phyloP scores from a whole-genome alignment of 768 basidiomycete species.

The Agaricus subrufescens region DNA sequence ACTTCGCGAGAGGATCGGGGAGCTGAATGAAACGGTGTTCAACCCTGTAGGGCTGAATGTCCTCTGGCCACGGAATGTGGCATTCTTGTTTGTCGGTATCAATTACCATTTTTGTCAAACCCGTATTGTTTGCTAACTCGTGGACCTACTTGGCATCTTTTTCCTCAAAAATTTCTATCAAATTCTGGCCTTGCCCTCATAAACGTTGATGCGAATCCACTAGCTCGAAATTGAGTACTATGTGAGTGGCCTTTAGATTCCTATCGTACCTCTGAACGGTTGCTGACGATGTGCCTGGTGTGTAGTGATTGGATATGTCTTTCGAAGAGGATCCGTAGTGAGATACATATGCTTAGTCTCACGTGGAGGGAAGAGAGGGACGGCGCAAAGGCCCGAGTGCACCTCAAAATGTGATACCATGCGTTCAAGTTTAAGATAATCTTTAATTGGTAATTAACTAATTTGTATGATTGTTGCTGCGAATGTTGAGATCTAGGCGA shows the following conservation, averaged over 20 bases:
- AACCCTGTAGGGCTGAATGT: conserved; percentile 87
- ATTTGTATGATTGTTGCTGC: too few species aligned
- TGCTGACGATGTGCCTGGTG: background rate
- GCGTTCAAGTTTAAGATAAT: too few species aligned
- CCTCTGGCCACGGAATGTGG: conserved; percentile 78
- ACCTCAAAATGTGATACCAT: too few species aligned
- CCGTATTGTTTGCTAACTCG: conserved; percentile 4
- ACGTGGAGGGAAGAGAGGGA: background rate
- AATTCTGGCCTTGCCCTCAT: background rate
- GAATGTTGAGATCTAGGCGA: too few species aligned
- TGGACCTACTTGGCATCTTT: background rate
- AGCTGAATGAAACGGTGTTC: conserved; percentile 68
- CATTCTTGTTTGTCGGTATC: conserved; percentile 84
- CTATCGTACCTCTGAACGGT: background rate
- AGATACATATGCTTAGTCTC: background rate
- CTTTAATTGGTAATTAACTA: too few species aligned
- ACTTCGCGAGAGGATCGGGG: conserved; percentile 56
- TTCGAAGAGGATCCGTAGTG: too few species aligned
- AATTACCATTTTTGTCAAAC: conserved; percentile 6
- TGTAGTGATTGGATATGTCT: background rate
- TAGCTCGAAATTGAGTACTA: conserved; percentile 97
- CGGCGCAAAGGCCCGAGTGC: too few species aligned
- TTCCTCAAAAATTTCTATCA: conserved; percentile 2
- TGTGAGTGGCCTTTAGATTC: conserved; percentile 40
- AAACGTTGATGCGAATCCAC: background rate